Evolutionary conservation across 2,329 filamentous ascomycete species (phyloP).

Genomic region (Fusarium haematococcum): DNA sequence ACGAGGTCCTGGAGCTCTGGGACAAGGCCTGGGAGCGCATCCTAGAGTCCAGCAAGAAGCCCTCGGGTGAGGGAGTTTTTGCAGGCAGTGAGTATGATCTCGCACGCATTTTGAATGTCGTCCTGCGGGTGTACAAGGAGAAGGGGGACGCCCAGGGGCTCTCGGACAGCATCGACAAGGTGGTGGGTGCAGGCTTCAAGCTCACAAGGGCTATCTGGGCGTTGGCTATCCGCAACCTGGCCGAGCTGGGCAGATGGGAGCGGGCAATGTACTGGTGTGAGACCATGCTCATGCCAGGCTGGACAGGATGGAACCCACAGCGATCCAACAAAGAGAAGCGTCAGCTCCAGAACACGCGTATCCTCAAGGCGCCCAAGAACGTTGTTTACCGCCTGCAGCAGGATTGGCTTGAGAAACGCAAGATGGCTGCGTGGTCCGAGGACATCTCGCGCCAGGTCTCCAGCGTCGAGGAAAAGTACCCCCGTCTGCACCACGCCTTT

Average conservation of each 20-base stretch:
- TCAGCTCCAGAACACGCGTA: conserved; percentile 51
- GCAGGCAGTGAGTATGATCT: conserved; percentile 65
- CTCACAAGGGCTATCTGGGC: conserved; percentile 87
- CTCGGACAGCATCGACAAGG: conserved; percentile 61
- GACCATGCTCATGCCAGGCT: conserved; percentile 79
- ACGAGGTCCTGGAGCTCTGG: conserved; percentile 76
- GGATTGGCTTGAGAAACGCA: conserved; percentile 63
- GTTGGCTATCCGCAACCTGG: conserved; percentile 76
- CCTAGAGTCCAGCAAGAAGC: conserved; percentile 49
- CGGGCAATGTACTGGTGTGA: conserved; percentile 83
- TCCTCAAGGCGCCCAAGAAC: conserved; percentile 47
- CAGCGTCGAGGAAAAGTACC: conserved; percentile 54
- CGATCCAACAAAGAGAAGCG: conserved; percentile 49
- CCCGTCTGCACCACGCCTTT: conserved; percentile 57
- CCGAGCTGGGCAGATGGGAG: conserved; percentile 66
- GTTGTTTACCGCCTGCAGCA: conserved; percentile 63
- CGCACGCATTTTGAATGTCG: conserved; percentile 60
- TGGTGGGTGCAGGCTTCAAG: conserved; percentile 75
- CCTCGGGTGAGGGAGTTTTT: conserved; percentile 50
- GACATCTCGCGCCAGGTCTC: conserved; percentile 55
- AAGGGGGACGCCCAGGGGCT: conserved; percentile 60
- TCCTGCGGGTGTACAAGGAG: conserved; percentile 59
- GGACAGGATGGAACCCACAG: conserved; percentile 75
- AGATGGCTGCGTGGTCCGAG: conserved; percentile 61
- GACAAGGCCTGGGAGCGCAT: conserved; percentile 67